Base-by-base conservation (phyloP, 2,329 filamentous ascomycete genomes). In the Trichoderma lentiforme region DNA sequence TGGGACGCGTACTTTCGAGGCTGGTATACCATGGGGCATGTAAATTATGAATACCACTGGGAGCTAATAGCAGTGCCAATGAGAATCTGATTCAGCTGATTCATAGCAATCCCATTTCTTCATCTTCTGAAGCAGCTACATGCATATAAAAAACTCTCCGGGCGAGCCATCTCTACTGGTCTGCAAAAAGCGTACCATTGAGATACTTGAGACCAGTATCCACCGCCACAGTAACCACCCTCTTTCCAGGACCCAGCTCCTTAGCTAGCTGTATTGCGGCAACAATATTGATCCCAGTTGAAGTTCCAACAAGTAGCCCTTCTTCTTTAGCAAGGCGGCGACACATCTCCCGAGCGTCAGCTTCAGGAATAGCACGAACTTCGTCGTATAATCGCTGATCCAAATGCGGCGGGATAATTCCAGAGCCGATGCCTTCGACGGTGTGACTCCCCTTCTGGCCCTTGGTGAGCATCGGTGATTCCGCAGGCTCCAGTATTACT, bases 161-260 rank as follows among this genome's bases (percentile, higher is more conserved):
- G 12, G 9, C 0, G 4, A 51, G n/a, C 3, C 43, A 21, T 51
- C 43, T 51, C 43, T 51, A 65, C 5, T 34, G 6, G 18, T 53
- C 43, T 7, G 26, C 18, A 34, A 65, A 65, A 15, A 65, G 62
- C n/a, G 62, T 34, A 5, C 62, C 62, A 14, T 53, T 65, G 43
- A 65, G 62, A 65, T 65, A 65, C n/a, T 65, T 65, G n/a, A 65
- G 62, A 6, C 62, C 62, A 53, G 62, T 53, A 24, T 65, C 62
- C 1, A 65, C 62, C 15, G 62, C 62, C n/a, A 65, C 62, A 15
- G 62, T 65, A 30, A 65, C 28, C 1, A 65, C 62, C n/a, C 32
- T 65, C 30, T 65, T 65, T 14, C 62, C 62, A 30, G 43, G 39
- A 1, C 62, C 62, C 12, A 65, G 43, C 28, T 65, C 62, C 4